Evolutionary conservation across 768 basidiomycete genomes (phyloP).

Genomic region (Brasilioporus rufonigricans): DNA sequence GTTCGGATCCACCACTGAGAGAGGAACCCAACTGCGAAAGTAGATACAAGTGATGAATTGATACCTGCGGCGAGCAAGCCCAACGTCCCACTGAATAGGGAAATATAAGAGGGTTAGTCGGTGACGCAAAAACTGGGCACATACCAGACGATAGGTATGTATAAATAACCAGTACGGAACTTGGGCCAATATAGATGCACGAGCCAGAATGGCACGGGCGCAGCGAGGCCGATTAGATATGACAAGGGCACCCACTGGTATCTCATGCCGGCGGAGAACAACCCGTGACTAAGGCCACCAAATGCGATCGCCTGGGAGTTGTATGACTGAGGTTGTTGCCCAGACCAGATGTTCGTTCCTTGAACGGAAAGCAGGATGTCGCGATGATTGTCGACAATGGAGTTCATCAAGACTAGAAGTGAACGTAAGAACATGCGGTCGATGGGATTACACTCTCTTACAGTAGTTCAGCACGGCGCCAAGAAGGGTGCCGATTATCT

Average conservation of each 20-base stretch:
- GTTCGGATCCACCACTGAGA: too few species aligned
- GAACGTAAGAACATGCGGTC: neutral
- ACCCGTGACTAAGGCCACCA: slow-evolving; percentile 37
- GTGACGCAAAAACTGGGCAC: slow-evolving; percentile 1
- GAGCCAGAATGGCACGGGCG: slow-evolving; percentile 43
- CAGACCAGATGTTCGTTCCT: slow-evolving; percentile 43
- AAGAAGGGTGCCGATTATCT: slow-evolving; percentile 54
- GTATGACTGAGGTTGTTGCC: slow-evolving; percentile 30
- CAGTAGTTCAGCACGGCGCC: slow-evolving; percentile 48
- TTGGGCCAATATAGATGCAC: slow-evolving; percentile 36
- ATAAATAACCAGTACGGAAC: slow-evolving; percentile 25
- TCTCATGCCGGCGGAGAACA: slow-evolving; percentile 31
- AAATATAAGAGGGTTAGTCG: neutral
- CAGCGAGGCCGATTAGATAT: slow-evolving; percentile 31
- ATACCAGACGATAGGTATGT: slow-evolving; percentile 30
- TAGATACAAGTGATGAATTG: slow-evolving; percentile 28
- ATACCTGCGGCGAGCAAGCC: slow-evolving; percentile 25
- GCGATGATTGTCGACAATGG: slow-evolving; percentile 50
- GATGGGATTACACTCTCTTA: slow-evolving; percentile 15
- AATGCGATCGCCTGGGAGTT: slow-evolving; percentile 37
- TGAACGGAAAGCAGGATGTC: slow-evolving; percentile 51
- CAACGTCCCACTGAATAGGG: slow-evolving; percentile 9
- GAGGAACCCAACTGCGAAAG: too few species aligned
- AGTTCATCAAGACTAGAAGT: slow-evolving; percentile 56
- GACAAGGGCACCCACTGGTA: slow-evolving; percentile 42